A percentile compares a stretch with the other conserved stretches of the same genome.
Conservation (phyloP, 192 early-diverging fungal species). For the Gigaspora rosea region DNA sequence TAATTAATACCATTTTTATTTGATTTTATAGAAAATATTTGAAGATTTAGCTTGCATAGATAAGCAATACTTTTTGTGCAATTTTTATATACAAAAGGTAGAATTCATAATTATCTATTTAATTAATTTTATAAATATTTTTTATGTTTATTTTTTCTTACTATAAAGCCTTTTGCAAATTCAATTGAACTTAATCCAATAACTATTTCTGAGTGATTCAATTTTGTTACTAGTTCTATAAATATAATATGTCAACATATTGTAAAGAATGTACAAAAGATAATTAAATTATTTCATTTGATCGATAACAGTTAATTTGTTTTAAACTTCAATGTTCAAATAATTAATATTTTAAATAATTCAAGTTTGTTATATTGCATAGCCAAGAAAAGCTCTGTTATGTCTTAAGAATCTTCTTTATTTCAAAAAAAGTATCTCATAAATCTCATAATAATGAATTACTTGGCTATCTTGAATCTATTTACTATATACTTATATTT, state of each 20-base stretch:
- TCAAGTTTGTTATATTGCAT: slow-evolving; percentile 28
- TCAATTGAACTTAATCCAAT: slow-evolving; percentile 61
- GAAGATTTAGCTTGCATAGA: too few relatives aligned
- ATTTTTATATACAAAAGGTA: slow-evolving; percentile 65
- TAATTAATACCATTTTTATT: too few relatives aligned
- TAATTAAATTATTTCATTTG: background rate
- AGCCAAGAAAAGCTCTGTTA: slow-evolving; percentile 36
- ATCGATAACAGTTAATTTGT: background rate
- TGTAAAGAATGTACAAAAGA: background rate
- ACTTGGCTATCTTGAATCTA: too few relatives aligned
- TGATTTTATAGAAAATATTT: slow-evolving; percentile 74
- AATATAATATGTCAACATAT: slow-evolving; percentile 43
- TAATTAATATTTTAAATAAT: slow-evolving; percentile 24
- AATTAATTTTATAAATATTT: background rate
- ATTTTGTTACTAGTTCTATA: slow-evolving; percentile 67
- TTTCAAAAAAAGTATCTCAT: too few relatives aligned
- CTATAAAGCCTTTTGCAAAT: slow-evolving; percentile 54
- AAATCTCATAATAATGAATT: too few relatives aligned
- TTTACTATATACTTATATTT: too few relatives aligned
- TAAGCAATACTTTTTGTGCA: too few relatives aligned
- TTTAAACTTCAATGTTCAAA: slow-evolving; percentile 15
- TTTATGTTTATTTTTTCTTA: background rate
- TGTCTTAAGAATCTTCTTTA: slow-evolving; percentile 44
- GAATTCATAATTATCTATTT: background rate
- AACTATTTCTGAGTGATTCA: slow-evolving; percentile 68